phyloP scores from a whole-genome alignment of 306 rosid species.

The Spatholobus suberectus region DNA sequence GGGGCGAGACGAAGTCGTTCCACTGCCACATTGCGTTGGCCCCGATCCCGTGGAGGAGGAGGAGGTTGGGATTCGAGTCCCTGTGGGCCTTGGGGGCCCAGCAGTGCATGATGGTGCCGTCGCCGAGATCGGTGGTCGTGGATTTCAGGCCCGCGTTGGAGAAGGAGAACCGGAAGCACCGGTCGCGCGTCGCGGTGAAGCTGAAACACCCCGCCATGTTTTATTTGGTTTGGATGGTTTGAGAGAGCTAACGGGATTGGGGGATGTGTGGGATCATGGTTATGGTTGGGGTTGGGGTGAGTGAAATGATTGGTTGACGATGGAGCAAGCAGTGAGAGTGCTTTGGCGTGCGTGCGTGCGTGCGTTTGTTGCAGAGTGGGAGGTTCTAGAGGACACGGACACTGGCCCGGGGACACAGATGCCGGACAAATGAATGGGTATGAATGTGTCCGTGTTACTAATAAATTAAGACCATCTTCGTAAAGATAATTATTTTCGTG shows the following conservation, averaged over 20 bases:
- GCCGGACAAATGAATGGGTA: not conserved
- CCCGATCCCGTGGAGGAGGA: slow-evolving; percentile 87
- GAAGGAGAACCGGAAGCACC: slow-evolving; percentile 65
- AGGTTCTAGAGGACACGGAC: too few relatives aligned
- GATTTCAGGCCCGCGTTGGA: slow-evolving; percentile 71
- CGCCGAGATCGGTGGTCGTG: slow-evolving; percentile 77
- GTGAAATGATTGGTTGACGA: not conserved
- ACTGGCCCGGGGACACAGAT: too few relatives aligned
- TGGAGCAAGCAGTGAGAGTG: not conserved
- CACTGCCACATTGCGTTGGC: slow-evolving; percentile 99
- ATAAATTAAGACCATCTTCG: too few relatives aligned
- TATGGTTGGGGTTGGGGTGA: too few relatives aligned
- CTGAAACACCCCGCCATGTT: slow-evolving; percentile 64
- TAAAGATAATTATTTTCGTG: too few relatives aligned
- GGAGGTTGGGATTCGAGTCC: slow-evolving; percentile 60
- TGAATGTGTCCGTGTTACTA: too few relatives aligned
- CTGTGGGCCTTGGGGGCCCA: slow-evolving; percentile 70
- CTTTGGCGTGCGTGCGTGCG: too few relatives aligned
- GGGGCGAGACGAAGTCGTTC: slow-evolving; percentile 67
- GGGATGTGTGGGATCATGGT: too few relatives aligned
- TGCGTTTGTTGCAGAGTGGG: not conserved
- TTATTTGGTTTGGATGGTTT: too few relatives aligned
- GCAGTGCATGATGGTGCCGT: slow-evolving; percentile 82
- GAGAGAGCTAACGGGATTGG: too few relatives aligned
- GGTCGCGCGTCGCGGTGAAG: slow-evolving; percentile 52